phyloP scores from a whole-genome alignment of 73 alveolate genomes.

The Blepharisma japonicum region DNA sequence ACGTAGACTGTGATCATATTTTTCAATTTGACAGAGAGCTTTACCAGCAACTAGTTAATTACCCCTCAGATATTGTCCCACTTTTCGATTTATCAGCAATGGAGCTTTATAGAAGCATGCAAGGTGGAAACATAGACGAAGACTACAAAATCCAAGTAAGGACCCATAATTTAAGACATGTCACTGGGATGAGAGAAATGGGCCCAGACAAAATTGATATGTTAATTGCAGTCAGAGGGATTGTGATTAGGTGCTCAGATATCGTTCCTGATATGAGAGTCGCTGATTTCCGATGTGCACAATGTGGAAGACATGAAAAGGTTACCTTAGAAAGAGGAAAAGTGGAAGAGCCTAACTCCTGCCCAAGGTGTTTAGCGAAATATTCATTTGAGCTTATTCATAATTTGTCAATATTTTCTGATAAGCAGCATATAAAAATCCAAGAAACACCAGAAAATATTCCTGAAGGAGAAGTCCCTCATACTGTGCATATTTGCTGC shows the following conservation, averaged over 20 bases:
- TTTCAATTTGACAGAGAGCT: slow-evolving; percentile 68
- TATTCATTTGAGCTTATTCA: slow-evolving; percentile 92
- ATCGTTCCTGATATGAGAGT: slow-evolving; percentile 95
- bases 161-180: slow-evolving; percentile 63
- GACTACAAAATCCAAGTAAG: slow-evolving; percentile 64
- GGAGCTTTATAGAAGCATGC: background rate
- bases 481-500: slow-evolving; percentile 93
- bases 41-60: slow-evolving; percentile 78
- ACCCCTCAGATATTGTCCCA: slow-evolving; percentile 93
- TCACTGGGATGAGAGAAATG: slow-evolving; percentile 81
- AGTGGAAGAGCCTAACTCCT: slow-evolving; percentile 93
- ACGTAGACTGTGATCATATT: slow-evolving; percentile 87
- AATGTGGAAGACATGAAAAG: slow-evolving; percentile 69
- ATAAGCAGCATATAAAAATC: slow-evolving; percentile 93
- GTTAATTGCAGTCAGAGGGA: slow-evolving; percentile 87
- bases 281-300: slow-evolving; percentile 95
- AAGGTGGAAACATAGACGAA: background rate
- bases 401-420: slow-evolving; percentile 91
- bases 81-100: slow-evolving; percentile 16
- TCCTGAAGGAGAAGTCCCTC: slow-evolving; percentile 99
- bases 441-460: slow-evolving; percentile 96
- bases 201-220: slow-evolving; percentile 90
- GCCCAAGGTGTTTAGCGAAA: slow-evolving; percentile 86
- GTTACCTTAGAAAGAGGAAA: slow-evolving; percentile 77
- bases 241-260: slow-evolving; percentile 96